Evolutionary conservation across 139 green algal genomes (phyloP), one percentile per base, ranked within the genome.

Genomic region (Coccomyxa sp.): DNA sequence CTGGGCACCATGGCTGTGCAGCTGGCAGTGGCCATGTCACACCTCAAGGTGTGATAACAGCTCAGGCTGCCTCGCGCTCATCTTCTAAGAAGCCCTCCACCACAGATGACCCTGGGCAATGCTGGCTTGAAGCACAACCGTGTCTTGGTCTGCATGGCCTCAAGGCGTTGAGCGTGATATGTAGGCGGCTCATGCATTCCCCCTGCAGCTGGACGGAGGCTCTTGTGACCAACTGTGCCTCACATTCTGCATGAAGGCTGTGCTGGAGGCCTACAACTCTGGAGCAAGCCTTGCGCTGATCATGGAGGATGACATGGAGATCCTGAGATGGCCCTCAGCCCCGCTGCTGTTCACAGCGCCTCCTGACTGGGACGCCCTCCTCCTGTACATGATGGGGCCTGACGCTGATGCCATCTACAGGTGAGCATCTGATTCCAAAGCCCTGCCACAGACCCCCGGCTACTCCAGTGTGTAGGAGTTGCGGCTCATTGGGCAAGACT

Each of bases 291-390:
- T 71, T 10, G 64, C 64, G n/a, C 64, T 71, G 0, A 36, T 71
- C 29, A 34, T 71, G n/a, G 64, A 71, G n/a, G 64, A 71, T 36
- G 64, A 71, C 64, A 71, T 71, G 64, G 35, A 38, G 64, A 29
- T 71, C 24, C 7, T 71, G 64, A 31, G 64, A 36, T 71, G 64
- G 64, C 64, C 64, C 12, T 38, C 64, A 38, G 24, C 27, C 18
- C 24, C 24, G 24, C 64, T 71, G 6, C 64, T 71, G 64, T 16
- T 37, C 64, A 38, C 64, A 18, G 64, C 64, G 24, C 64, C 64
- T 5, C 27, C 29, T 36, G 64, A 71, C 64, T 71, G 64, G 64
- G 64, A 71, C 2, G n/a, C n/a, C 7, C 6, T 71, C 24, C 64
- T 71, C 24, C 64, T 71, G 5, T 71, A 71, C 64, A 71, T 71